Percentiles rank a stretch among this genome's conserved stretches.
Evolutionary conservation across 345 rosid genomes (phyloP).

Genomic region (Psidium friedrichsthalianum): DNA sequence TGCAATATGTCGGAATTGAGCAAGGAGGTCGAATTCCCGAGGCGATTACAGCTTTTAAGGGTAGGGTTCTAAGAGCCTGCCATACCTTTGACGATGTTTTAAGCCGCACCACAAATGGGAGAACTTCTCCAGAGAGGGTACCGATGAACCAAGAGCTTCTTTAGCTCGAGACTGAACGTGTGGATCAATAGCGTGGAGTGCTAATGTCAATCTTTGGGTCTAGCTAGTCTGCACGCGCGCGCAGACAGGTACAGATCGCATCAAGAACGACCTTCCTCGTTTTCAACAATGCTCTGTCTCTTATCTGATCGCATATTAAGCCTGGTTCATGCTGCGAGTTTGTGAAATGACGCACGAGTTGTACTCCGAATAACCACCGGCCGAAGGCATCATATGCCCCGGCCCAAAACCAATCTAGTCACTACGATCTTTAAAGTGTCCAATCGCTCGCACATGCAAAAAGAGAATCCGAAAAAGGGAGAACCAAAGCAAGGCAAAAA

Average conservation of each 20-base stretch:
- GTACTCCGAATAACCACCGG: background rate
- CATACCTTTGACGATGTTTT: too few relatives aligned
- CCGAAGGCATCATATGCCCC: background rate
- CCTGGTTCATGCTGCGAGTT: background rate
- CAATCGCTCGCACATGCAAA: background rate
- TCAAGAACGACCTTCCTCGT: background rate
- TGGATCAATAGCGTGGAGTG: too few relatives aligned
- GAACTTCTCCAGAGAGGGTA: too few relatives aligned
- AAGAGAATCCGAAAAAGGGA: background rate
- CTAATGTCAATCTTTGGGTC: background rate
- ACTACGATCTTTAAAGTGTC: background rate
- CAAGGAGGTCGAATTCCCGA: too few relatives aligned
- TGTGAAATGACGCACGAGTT: background rate
- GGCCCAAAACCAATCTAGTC: background rate
- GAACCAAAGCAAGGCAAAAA: background rate
- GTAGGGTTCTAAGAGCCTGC: too few relatives aligned
- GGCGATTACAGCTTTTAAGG: too few relatives aligned
- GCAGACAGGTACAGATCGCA: background rate
- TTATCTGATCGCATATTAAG: background rate
- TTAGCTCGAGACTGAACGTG: too few relatives aligned
- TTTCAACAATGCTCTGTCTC: background rate
- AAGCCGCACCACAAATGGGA: too few relatives aligned
- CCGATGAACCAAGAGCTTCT: too few relatives aligned
- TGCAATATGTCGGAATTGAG: too few relatives aligned
- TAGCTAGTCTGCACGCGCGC: background rate